Conservation (phyloP, 2,329 filamentous ascomycete species). For the Acephala macrosclerotiorum region DNA sequence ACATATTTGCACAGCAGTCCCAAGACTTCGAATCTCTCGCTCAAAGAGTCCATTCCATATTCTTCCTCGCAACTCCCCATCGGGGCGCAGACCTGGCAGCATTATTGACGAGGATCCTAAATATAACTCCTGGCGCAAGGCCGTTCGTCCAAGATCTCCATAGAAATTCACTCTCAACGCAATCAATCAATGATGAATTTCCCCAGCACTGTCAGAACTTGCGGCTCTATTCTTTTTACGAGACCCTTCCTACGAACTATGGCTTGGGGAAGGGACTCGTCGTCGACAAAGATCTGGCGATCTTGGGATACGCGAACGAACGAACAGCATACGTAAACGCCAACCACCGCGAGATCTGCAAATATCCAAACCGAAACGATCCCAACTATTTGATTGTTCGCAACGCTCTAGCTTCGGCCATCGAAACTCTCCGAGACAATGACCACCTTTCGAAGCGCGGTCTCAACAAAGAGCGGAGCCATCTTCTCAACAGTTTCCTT, state of each 20-base stretch:
- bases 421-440: background rate
- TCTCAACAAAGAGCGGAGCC: background rate
- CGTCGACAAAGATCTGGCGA: background rate
- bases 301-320: background rate
- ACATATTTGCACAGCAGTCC: background rate
- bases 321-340: background rate
- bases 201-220: background rate
- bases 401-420: background rate
- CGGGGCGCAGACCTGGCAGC: background rate
- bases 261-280: background rate
- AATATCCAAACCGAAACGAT: background rate
- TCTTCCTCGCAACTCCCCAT: background rate
- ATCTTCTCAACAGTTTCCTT: background rate
- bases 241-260: background rate
- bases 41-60: background rate
- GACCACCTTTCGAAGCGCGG: background rate
- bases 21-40: background rate
- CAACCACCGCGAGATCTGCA: background rate
- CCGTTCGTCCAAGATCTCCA: background rate
- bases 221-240: background rate
- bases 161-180: background rate
- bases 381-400: constrained; percentile 8
- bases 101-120: background rate
- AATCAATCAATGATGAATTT: background rate
- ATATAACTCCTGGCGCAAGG: background rate